These are phyloP conservation scores for Arthroderma sp. DNA, from an alignment of 2,329 filamentous ascomycete species.

Conservation along the genomic window DNA sequence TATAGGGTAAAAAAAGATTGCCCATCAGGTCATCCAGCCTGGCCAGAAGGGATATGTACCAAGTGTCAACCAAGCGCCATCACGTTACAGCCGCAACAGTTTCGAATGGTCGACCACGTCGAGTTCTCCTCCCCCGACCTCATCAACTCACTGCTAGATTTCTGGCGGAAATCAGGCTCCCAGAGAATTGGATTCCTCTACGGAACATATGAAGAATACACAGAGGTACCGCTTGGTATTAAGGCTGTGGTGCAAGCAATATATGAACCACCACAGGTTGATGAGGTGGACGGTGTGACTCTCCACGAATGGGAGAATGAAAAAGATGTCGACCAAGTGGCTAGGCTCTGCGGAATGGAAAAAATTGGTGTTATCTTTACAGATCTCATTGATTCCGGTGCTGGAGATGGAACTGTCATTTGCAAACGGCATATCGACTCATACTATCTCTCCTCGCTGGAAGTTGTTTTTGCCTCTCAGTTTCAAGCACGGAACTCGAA, in stretches of 20 bases:
- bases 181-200: constrained; percentile 87
- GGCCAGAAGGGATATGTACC: constrained; percentile 93
- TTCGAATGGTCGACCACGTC: constrained; percentile 96
- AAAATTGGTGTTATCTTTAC: constrained; percentile 91
- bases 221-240: constrained; percentile 80
- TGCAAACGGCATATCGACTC: constrained; percentile 96
- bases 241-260: constrained; percentile 96
- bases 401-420: constrained; percentile 70
- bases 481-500: constrained; percentile 82
- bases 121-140: constrained; percentile 80
- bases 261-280: constrained; percentile 85
- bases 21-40: constrained; percentile 81
- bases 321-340: constrained; percentile 66
- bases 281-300: constrained; percentile 79
- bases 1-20: constrained; percentile 82
- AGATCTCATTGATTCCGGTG: constrained; percentile 71
- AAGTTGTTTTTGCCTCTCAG: constrained; percentile 78
- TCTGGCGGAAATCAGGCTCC: constrained; percentile 77
- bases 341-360: constrained; percentile 70
- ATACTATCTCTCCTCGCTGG: constrained; percentile 83
- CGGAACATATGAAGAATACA: constrained; percentile 79
- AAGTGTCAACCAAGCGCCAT: constrained; percentile 98
- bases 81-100: constrained; percentile 82
- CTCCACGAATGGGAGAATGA: constrained; percentile 77
- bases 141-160: constrained; percentile 80